Base-by-base conservation (phyloP, 768 basidiomycete genomes). In the Galerina sulciceps region DNA sequence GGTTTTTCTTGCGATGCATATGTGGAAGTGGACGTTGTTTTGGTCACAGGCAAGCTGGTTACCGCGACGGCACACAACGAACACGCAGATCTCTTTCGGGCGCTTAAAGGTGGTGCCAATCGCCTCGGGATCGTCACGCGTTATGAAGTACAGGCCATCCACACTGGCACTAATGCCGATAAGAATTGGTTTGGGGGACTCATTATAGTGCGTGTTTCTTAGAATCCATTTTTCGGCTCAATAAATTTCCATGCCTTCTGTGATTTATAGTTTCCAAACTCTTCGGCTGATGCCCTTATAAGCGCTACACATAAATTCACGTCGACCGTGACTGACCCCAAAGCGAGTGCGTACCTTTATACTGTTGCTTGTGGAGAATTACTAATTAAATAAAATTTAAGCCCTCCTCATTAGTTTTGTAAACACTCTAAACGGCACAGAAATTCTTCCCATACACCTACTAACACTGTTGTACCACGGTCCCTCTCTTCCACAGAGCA, bases 91-190 rank as follows among this genome's bases (percentile, higher is more conserved):
- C 71, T 81, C 17, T 79, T 81, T 67, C 71, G 73, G 35, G 78
- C 79, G 2, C 67, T 81, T 47, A 79, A 80, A 59, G 79, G 79
- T 4, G 78, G 79, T n/a, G 79, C 69, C 2, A 80, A 76, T 65
- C 71, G 79, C 13, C 78, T 80, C 59, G 79, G 79, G 2, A 79
- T 81, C 41, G 77, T 79, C 15, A 79, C 79, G 13, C 66, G 79
- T 18, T 80, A 78, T 54, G 76, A 76, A 47, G 69, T 81, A 10
- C 58, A 71, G 34, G 73, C 77, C 13, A 68, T 76, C 8, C 76
- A 76, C 56, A 76, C 75, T 8, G 80, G 77, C 4, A 75, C 73
- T 8, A 68, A 66, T 22, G 70, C 69, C 10, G 72, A 77, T 37
- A 75, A 75, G 53, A 67, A 65, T 36, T 78, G 69, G 66, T 78